Conservation (phyloP, 805 yeast genomes). For the Kazachstania kunashirensis region DNA sequence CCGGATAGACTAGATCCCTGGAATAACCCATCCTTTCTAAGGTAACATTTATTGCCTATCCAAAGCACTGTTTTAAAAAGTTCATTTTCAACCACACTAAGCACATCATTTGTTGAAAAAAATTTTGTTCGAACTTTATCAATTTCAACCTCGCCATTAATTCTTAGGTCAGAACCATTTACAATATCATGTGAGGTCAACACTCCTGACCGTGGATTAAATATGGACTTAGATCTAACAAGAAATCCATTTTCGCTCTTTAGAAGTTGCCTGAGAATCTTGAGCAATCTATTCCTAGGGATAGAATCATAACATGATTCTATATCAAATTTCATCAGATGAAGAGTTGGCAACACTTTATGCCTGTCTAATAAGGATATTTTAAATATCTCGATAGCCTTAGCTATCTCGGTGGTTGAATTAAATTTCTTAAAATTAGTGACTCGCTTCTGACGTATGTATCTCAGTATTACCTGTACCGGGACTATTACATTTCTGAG, state of each 20-base stretch:
- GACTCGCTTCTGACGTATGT: constrained; percentile 24
- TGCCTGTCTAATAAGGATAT: constrained; percentile 10
- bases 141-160: constrained; percentile 15
- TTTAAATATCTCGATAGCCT: constrained; percentile 33
- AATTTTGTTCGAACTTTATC: constrained; percentile 30
- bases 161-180: constrained; percentile 12
- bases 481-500: constrained; percentile 36
- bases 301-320: constrained; percentile 68
- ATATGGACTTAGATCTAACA: constrained; percentile 22
- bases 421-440: constrained; percentile 28
- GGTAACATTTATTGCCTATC: constrained; percentile 31
- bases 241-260: constrained; percentile 16
- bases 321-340: constrained; percentile 65
- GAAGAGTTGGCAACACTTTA: constrained; percentile 31
- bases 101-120: constrained; percentile 36
- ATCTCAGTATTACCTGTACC: constrained; percentile 30
- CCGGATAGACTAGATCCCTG: constrained; percentile 80
- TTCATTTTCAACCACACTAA: constrained; percentile 41
- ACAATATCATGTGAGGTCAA: constrained; percentile 11
- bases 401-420: constrained; percentile 40
- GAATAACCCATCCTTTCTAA: constrained; percentile 60
- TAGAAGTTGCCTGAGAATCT: constrained; percentile 22
- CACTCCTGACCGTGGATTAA: constrained; percentile 12
- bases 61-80: constrained; percentile 41
- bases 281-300: constrained; percentile 37